These are phyloP conservation scores for Boletus rufocinnamomeus DNA, from an alignment of 768 basidiomycete genomes.

Conservation along the genomic window DNA sequence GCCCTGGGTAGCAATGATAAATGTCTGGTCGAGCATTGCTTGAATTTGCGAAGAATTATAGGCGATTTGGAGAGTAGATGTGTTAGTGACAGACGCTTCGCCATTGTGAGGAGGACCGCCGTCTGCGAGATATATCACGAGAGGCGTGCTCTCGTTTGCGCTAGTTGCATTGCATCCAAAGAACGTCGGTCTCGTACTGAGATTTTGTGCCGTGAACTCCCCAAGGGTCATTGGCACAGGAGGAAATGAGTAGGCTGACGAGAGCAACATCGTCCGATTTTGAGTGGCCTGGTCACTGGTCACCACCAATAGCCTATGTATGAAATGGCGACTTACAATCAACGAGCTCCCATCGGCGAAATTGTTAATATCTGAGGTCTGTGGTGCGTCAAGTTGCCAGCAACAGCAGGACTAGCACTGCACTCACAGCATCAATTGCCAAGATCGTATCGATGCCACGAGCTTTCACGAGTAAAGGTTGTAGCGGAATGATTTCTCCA, in stretches of 20 bases:
- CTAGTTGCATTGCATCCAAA: constrained; percentile 43
- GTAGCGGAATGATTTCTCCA: constrained; percentile 47
- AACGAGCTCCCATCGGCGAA: constrained; percentile 30
- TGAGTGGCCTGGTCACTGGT: constrained; percentile 28
- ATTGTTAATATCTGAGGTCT: constrained; percentile 20
- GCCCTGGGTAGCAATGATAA: constrained; percentile 47
- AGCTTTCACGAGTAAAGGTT: constrained; percentile 49
- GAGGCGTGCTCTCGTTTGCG: constrained; percentile 38
- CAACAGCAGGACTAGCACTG: background rate
- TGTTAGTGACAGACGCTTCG: constrained; percentile 44
- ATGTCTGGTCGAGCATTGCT: constrained; percentile 49
- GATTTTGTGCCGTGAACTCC: constrained; percentile 39
- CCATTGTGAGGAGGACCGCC: constrained; percentile 46
- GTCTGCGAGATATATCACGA: constrained; percentile 62
- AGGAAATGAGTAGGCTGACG: constrained; percentile 37
- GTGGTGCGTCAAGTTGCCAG: background rate
- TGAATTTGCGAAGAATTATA: constrained; percentile 42
- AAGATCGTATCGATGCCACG: constrained; percentile 52
- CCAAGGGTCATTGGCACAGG: constrained; percentile 27
- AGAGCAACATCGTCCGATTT: constrained; percentile 42
- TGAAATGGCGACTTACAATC: constrained; percentile 21
- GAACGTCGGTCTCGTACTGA: constrained; percentile 44
- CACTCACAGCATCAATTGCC: constrained; percentile 46
- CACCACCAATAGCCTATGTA: background rate
- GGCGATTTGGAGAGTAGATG: constrained; percentile 39